Conservation (phyloP, 2,329 filamentous ascomycete species). For the Pseudocercospora crystallina region DNA sequence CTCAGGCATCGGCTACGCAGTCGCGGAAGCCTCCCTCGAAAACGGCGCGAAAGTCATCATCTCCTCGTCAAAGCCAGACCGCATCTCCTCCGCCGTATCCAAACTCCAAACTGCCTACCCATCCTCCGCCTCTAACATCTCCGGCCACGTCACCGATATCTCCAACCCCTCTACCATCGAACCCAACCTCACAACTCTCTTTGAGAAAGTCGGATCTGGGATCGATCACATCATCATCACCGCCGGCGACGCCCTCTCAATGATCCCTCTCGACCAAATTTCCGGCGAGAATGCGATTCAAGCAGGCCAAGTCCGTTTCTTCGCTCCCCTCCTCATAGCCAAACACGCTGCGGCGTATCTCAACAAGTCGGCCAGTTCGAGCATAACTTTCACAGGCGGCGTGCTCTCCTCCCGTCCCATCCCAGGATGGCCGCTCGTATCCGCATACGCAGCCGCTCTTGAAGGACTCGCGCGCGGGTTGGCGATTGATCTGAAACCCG, state of each 20-base stretch:
- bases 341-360: not conserved
- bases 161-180: not conserved
- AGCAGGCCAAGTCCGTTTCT: no score
- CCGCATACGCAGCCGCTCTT: not conserved
- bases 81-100: not conserved
- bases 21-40: slow-evolving; percentile 53
- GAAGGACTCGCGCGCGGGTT: not conserved
- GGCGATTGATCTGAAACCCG: not conserved
- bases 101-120: not conserved
- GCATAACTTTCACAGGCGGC: not conserved
- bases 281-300: no score
- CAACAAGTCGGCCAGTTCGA: not conserved
- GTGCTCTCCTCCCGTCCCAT: not conserved
- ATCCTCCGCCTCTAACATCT: no score
- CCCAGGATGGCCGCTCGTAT: not conserved
- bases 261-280: no score
- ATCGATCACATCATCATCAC: slow-evolving; percentile 1
- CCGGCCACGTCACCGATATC: not conserved
- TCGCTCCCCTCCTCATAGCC: no score
- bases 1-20: slow-evolving; percentile 62
- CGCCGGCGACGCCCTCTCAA: not conserved
- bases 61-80: not conserved
- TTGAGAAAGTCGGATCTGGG: not conserved
- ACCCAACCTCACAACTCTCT: not conserved
- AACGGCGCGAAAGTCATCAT: not conserved